Conservation (phyloP, 2,329 filamentous ascomycete species). For the Paraphaeosphaeria sporulosa region DNA sequence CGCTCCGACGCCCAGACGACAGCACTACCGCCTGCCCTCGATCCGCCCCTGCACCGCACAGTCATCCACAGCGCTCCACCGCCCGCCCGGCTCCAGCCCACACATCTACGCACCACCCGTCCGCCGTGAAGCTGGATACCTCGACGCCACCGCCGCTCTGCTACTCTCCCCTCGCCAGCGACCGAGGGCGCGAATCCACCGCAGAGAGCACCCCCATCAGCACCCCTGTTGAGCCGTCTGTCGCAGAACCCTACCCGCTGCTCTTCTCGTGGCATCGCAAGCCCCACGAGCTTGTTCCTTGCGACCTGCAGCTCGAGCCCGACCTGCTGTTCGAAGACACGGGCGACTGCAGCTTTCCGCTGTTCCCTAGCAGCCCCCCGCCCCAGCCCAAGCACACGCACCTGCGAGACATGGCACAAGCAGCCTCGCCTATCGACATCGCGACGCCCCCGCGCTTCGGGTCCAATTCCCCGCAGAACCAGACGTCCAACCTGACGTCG, state of each 20-base stretch:
- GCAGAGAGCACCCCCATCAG: slow-evolving; percentile 61
- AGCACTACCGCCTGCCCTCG: slow-evolving; percentile 15
- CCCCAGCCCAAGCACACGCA: slow-evolving; percentile 35
- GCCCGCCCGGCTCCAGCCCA: slow-evolving; percentile 6
- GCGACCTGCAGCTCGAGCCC: slow-evolving; percentile 37
- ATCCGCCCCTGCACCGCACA: slow-evolving; percentile 13
- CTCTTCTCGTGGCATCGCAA: slow-evolving; percentile 57
- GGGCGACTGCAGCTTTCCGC: slow-evolving; percentile 51
- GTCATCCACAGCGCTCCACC: slow-evolving; percentile 18
- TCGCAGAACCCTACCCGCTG: slow-evolving; percentile 49
- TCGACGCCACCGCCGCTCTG: slow-evolving; percentile 59
- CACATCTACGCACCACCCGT: slow-evolving; percentile 10
- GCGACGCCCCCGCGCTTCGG: slow-evolving; percentile 61
- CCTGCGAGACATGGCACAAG: slow-evolving; percentile 58
- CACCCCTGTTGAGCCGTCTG: slow-evolving; percentile 49
- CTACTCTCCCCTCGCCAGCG: slow-evolving; percentile 59
- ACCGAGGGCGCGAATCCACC: slow-evolving; percentile 58
- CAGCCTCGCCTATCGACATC: slow-evolving; percentile 67
- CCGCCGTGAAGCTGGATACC: slow-evolving; percentile 62
- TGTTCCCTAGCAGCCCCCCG: slow-evolving; percentile 47
- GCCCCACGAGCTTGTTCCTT: slow-evolving; percentile 41
- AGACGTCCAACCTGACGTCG: slow-evolving; percentile 69
- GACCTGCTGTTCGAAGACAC: slow-evolving; percentile 52
- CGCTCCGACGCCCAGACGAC: neutral
- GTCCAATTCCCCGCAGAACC: slow-evolving; percentile 66